A percentile compares a stretch with the other conserved stretches of the same genome.
phyloP scores from a whole-genome alignment of 1,284 basidiomycete species.

The Mycena citricolor region DNA sequence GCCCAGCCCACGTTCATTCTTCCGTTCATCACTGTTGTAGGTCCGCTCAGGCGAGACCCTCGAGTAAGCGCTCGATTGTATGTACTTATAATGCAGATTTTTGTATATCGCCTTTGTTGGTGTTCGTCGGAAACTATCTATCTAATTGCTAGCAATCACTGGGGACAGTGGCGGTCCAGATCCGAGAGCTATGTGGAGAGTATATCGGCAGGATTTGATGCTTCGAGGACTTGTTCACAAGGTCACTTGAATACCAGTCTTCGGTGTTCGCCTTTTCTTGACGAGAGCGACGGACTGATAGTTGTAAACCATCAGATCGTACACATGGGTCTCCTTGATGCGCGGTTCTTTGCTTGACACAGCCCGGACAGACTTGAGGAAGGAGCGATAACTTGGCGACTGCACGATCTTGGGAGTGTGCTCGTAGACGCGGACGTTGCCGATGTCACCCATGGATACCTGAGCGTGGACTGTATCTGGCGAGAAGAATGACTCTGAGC shows the following conservation, averaged over 20 bases:
- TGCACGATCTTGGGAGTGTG: background rate
- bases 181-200: no score
- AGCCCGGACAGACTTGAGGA: slow-evolving; percentile 10
- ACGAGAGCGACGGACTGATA: slow-evolving; percentile 8
- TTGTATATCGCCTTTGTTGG: background rate
- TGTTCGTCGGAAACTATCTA: background rate
- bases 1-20: background rate
- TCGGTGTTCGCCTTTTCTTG: no score
- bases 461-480: slow-evolving; percentile 13
- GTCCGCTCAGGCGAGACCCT: slow-evolving; percentile 42
- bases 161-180: no score
- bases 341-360: slow-evolving; percentile 7
- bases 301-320: slow-evolving; percentile 21
- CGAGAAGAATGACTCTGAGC: slow-evolving; percentile 11
- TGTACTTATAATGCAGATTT: slow-evolving; percentile 9
- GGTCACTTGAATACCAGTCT: no score
- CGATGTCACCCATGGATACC: slow-evolving; percentile 10
- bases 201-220: no score
- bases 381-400: slow-evolving; percentile 7
- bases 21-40: slow-evolving; percentile 11
- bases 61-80: slow-evolving; percentile 21
- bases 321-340: slow-evolving; percentile 15
- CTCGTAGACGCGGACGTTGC: slow-evolving; percentile 8
- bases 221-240: no score
- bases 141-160: no score